These are phyloP conservation scores for Aspergillus latus DNA, from an alignment of 2,329 filamentous ascomycete species.

Conservation along the genomic window DNA sequence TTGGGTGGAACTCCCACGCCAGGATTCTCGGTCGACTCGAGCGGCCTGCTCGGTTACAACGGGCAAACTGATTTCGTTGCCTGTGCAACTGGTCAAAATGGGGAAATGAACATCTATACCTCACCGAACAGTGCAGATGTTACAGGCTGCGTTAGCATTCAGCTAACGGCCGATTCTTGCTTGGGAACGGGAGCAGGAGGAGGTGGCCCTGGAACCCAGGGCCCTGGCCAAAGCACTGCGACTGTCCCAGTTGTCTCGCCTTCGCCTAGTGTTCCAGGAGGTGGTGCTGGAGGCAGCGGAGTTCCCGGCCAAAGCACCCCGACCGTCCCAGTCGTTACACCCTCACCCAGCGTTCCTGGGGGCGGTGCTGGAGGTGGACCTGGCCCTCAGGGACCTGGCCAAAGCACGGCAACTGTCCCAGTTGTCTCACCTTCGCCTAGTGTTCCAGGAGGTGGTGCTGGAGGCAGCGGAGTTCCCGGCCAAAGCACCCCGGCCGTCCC, in stretches of 20 bases:
- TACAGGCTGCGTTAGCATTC: constrained; percentile 36
- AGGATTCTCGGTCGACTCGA: constrained; percentile 58
- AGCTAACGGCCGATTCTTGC: constrained; percentile 40
- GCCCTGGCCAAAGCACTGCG: neutral
- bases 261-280: neutral
- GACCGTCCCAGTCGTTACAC: too few relatives aligned
- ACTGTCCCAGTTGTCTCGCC: too few relatives aligned
- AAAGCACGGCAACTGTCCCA: constrained; percentile 1
- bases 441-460: constrained; percentile 7
- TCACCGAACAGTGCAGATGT: constrained; percentile 29
- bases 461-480: neutral
- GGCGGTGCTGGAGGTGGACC: neutral
- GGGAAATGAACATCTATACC: constrained; percentile 46
- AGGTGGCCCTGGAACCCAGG: neutral
- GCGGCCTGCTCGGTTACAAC: constrained; percentile 55
- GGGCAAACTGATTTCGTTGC: constrained; percentile 58
- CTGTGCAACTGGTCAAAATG: constrained; percentile 54
- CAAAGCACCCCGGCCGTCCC: constrained; percentile 3
- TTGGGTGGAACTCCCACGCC: constrained; percentile 49
- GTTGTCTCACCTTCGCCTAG: constrained; percentile 11
- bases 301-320: neutral
- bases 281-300: neutral
- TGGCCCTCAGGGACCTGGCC: neutral
- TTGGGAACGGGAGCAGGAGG: constrained; percentile 24
- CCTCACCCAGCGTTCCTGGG: neutral